These are phyloP conservation scores for Talaromyces borbonicus DNA, from an alignment of 495 filamentous ascomycete genomes.

Conservation along the genomic window DNA sequence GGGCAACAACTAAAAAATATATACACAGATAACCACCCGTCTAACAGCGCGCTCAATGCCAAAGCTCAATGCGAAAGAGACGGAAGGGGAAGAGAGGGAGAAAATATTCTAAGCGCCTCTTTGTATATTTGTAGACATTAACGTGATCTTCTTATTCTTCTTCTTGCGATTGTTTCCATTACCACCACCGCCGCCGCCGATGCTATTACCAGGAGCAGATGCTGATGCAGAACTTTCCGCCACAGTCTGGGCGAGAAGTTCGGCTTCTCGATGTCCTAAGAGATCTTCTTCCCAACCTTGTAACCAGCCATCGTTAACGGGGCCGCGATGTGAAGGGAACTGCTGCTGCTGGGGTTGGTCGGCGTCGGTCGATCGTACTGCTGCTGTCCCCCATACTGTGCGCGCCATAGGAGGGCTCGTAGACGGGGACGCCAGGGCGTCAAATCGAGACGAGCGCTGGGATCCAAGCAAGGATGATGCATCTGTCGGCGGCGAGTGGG, in stretches of 20 bases:
- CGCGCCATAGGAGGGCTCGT: constrained; percentile 64
- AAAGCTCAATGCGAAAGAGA: no score
- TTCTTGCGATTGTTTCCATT: no score
- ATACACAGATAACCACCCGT: no score
- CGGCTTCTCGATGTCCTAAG: constrained; percentile 37
- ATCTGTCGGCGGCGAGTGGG: constrained; percentile 48
- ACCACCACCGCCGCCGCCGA: constrained; percentile 18
- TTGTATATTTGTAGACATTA: constrained; percentile 80
- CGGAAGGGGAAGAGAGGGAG: neutral
- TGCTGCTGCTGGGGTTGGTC: constrained; percentile 24
- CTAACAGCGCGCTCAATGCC: no score
- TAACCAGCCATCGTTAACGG: constrained; percentile 67
- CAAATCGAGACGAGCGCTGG: constrained; percentile 41
- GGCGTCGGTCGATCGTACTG: constrained; percentile 44
- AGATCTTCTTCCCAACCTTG: constrained; percentile 66
- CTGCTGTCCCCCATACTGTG: constrained; percentile 83
- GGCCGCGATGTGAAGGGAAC: constrained; percentile 20
- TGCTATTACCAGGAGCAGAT: constrained; percentile 10
- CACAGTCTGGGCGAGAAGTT: constrained; percentile 27
- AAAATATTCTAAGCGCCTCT: constrained; percentile 45
- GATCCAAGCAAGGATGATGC: constrained; percentile 19
- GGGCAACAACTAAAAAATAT: no score
- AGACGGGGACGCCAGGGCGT: constrained; percentile 59
- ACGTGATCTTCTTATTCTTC: constrained; percentile 87
- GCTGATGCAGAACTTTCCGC: constrained; percentile 19